A percentile compares a stretch with the other conserved stretches of the same genome.
These are phyloP conservation scores for Closterium sp. DNA, from an alignment of 139 green algal species.

Conservation along the genomic window DNA sequence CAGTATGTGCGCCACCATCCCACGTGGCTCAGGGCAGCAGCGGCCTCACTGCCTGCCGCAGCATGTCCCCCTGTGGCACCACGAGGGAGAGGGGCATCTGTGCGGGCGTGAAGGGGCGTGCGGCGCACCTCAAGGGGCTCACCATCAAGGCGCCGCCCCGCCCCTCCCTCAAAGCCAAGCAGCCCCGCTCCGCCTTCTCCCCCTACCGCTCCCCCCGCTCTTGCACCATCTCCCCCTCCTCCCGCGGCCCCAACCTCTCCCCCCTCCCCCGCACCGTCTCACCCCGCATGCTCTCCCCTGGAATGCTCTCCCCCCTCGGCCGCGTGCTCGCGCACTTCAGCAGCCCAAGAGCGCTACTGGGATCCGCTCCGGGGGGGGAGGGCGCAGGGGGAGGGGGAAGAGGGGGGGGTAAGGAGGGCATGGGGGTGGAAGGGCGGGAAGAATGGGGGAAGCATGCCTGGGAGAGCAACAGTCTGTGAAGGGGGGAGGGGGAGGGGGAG, in stretches of 20 bases:
- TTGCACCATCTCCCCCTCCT: not conserved
- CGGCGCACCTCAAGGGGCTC: not conserved
- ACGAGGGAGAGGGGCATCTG: not conserved
- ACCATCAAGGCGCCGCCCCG: not conserved
- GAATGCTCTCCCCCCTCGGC: constrained; percentile 5
- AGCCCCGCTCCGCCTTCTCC: not conserved
- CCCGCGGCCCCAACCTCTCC: not conserved
- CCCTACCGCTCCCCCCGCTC: not conserved
- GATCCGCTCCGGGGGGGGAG: not conserved
- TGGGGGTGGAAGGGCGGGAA: not conserved
- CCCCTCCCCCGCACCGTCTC: not conserved
- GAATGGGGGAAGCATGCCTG: not conserved
- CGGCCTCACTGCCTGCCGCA: not conserved
- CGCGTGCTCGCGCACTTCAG: constrained; percentile 5
- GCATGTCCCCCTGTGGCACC: not conserved
- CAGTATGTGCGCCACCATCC: not conserved
- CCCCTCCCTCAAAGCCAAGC: not conserved
- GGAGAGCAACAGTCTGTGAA: not conserved
- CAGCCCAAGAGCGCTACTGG: not conserved
- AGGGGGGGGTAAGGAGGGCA: not conserved
- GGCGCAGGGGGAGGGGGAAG: not conserved
- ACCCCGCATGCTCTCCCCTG: not conserved
- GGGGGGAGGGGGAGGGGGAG: not conserved
- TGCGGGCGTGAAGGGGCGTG: not conserved
- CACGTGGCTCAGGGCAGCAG: not conserved